Percentiles rank a stretch among this genome's conserved stretches.
These are phyloP conservation scores for Ustilago shanxiensis DNA, from an alignment of 1,284 basidiomycete species.

Conservation along the genomic window DNA sequence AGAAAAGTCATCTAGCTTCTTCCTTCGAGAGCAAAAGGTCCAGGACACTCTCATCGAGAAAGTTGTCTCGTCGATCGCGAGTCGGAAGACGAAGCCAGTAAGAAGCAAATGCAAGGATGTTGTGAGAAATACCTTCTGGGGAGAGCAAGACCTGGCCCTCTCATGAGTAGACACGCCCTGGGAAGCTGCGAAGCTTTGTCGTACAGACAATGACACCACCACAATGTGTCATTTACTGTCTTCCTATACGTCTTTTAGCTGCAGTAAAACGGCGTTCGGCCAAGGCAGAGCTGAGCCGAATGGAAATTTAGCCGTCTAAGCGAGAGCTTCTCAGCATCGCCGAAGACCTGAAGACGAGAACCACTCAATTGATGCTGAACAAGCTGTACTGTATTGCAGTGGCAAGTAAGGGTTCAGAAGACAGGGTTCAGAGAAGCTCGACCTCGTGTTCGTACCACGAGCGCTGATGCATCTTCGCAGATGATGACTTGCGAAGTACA, in stretches of 20 bases:
- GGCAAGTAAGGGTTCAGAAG: background rate
- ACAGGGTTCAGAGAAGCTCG: constrained; percentile 3
- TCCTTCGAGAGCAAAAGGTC: no score
- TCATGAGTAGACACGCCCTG: no score
- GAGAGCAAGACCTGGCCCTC: no score
- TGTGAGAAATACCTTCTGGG: no score
- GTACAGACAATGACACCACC: background rate
- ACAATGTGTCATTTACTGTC: no score
- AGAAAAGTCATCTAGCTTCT: background rate
- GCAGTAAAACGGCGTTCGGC: no score
- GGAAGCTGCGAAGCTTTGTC: background rate
- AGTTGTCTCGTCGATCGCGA: no score
- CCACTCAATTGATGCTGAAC: no score
- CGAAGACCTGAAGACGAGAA: background rate
- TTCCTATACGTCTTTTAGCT: no score
- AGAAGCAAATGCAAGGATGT: background rate
- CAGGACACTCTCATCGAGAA: no score
- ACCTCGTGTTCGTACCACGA: background rate
- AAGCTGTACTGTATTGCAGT: background rate
- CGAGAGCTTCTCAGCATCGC: background rate
- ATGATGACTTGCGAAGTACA: background rate
- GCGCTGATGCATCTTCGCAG: background rate
- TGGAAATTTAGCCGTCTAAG: background rate
- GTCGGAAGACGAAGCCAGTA: no score
- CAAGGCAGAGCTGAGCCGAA: background rate